A percentile compares a stretch with the other conserved stretches of the same genome.
phyloP scores from a whole-genome alignment of 2,329 filamentous ascomycete species.

The Geosmithia flava region DNA sequence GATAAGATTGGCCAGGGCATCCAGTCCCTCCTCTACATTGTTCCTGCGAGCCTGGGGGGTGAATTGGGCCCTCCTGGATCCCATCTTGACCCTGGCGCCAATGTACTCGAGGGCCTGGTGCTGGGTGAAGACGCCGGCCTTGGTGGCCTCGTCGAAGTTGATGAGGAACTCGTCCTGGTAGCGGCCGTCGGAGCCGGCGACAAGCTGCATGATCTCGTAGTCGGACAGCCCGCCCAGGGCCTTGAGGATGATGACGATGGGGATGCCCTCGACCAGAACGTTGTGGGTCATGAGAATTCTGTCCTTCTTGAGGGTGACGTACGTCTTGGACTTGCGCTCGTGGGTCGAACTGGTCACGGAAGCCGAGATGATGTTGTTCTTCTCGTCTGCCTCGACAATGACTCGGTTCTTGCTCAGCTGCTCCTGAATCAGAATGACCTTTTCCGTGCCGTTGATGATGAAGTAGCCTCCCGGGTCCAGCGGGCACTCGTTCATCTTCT shows the following conservation, averaged over 20 bases:
- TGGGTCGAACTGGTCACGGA: conserved; percentile 97
- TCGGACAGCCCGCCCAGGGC: conserved; percentile 90
- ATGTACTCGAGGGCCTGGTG: conserved; percentile 93
- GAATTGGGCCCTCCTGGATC: conserved; percentile 48
- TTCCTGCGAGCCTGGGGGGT: conserved; percentile 54
- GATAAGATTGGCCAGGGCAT: conserved; percentile 83
- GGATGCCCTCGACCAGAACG: conserved; percentile 84
- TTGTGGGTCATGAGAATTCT: conserved; percentile 85
- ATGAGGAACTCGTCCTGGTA: conserved; percentile 94
- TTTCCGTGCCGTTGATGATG: conserved; percentile 93
- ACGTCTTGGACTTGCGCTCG: conserved; percentile 95
- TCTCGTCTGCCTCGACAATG: conserved; percentile 85
- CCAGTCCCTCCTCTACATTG: conserved; percentile 80
- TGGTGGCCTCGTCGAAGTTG: conserved; percentile 88
- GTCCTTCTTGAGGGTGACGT: conserved; percentile 89
- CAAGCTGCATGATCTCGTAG: conserved; percentile 84
- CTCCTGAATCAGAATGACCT: conserved; percentile 96
- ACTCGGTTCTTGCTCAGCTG: conserved; percentile 98
- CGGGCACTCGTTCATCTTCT: conserved; percentile 85
- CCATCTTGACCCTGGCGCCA: conserved; percentile 78
- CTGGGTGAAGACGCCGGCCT: conserved; percentile 77
- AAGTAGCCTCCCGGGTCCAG: conserved; percentile 96
- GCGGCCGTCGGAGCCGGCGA: conserved; percentile 72
- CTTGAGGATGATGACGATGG: conserved; percentile 85
- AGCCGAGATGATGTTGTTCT: conserved; percentile 87